Evolutionary conservation across 129 eudicot genomes (phyloP), one percentile per base, ranked within the genome.

Genomic region (Helianthus tuberosus): DNA sequence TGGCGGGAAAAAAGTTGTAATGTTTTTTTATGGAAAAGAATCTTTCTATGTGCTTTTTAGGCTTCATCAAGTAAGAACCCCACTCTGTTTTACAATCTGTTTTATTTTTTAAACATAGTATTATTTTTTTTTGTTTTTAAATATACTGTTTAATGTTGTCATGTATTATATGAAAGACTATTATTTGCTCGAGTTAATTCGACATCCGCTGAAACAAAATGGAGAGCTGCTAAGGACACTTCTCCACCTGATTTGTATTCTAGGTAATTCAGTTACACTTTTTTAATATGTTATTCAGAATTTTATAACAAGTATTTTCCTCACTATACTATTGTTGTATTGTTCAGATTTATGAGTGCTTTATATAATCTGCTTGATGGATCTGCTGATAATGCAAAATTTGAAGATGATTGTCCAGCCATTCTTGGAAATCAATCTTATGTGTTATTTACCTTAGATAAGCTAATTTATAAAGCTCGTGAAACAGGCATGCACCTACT

Each of bases 371-470:
- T 94, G 84, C 99, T 94, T 69, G 96, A 94, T 71, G 99, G 99
- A 60, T 82, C 97, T 73, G 82, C 91, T 75, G 99, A 94, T 75
- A 94, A 94, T 80, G 65, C 94, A 72, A 94, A 88, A 73, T 94
- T 83, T 57, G 99, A 94, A 84, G 99, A 94, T 84, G 99, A 94
- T 69, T 94, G 99, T 47, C 87, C 97, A 47, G 86, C 88, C 41
- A 81, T 94, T 61, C 84, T 94, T 77, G 99, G 99, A 65, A 94
- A 94, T 82, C 97, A 94, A 71, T 89, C 99, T 43, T 94, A 94
- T 76, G 91, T 94, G 54, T 73, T 94, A 38, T 94, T 94, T 79
- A 94, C 99, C 15, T 84, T 94, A 83, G 99, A 91, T 77, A 94
- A 94, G 81, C 78, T 94, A 82, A 88, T 94, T 71, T 94, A 84